phyloP scores from a whole-genome alignment of 257 asterid genomes.

The Plantago elongata region DNA sequence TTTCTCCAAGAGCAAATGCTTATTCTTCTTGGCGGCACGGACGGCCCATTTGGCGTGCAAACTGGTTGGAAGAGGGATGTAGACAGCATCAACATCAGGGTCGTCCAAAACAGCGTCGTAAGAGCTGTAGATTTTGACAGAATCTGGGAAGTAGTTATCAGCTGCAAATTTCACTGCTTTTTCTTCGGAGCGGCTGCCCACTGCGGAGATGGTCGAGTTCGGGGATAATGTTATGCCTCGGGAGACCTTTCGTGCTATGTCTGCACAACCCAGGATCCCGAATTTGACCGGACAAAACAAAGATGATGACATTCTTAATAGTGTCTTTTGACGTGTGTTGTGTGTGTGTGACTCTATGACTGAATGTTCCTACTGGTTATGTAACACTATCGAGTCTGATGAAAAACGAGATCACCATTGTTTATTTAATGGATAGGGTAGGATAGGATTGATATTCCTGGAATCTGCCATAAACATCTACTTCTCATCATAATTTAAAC shows the following conservation, averaged over 20 bases:
- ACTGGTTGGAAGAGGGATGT: conserved; percentile 42
- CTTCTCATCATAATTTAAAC: no score
- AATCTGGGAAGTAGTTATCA: conserved; percentile 27
- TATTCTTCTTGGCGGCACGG: conserved; percentile 34
- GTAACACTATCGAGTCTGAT: no score
- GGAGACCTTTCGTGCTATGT: conserved; percentile 36
- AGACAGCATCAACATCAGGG: conserved; percentile 39
- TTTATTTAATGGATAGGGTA: no score
- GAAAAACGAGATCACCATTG: no score
- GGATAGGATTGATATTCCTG: no score
- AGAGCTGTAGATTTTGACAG: conserved; percentile 30
- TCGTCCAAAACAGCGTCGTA: conserved; percentile 46
- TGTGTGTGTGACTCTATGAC: no score
- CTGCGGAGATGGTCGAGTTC: conserved; percentile 27
- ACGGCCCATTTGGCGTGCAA: conserved; percentile 41
- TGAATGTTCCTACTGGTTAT: no score
- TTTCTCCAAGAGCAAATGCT: conserved; percentile 39
- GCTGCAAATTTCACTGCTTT: conserved; percentile 31
- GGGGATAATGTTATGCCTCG: conserved; percentile 34
- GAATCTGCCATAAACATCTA: no score
- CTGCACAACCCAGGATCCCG: conserved; percentile 45
- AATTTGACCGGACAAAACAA: not conserved
- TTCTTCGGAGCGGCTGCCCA: conserved; percentile 41
- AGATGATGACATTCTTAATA: not conserved
- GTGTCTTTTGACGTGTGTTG: no score